Evolutionary conservation across 2,329 filamentous ascomycete genomes (phyloP), one percentile per base, ranked within the genome.

Genomic region (Fusarium sulawesiense): DNA sequence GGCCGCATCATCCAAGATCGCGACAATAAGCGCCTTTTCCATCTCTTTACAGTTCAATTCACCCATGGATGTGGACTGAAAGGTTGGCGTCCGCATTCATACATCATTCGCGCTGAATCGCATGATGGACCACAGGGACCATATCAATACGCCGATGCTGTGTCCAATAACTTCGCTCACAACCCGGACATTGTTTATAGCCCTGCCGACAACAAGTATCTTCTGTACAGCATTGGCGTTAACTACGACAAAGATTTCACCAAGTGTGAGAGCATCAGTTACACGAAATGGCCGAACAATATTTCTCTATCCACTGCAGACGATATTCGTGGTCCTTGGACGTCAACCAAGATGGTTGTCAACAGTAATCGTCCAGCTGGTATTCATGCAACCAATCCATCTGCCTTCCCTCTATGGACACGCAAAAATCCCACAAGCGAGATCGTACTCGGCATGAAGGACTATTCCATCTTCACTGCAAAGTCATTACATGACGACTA

Each of bases 41-140:
- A 85, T 54, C 79, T 86, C 0, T 76, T 85, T 46, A 78, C 79
- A 3, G 80, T 83, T 0, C 82, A 85, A 50, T 84, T 86, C 60
- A 76, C 78, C 0, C 77, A 81, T 53, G 82, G 81, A 9, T 86
- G 84, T 54, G 83, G 83, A 0, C 76, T 86, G 3, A 74, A 74
- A 8, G 83, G 81, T n/a, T 86, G 84, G 83, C 77, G 80, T 13
- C 83, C 83, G 0, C 83, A 81, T 53, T 83, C 80, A 20, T 81
- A 79, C 20, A 76, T 85, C 20, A 80, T 83, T 29, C 76, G 83
- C 18, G 83, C 84, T 3, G 84, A 84, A 64, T 84, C 83, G 0
- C 72, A 73, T 4, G 78, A 70, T 0, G 84, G 83, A 0, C 83
- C 84, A 0, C 75, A 77, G 13, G 84, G 84, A 0, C 84, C 83